Evolutionary conservation across 2,329 filamentous ascomycete species (phyloP), one percentile per base, ranked within the genome.

Genomic region (Colletotrichum gloeosporioides): DNA sequence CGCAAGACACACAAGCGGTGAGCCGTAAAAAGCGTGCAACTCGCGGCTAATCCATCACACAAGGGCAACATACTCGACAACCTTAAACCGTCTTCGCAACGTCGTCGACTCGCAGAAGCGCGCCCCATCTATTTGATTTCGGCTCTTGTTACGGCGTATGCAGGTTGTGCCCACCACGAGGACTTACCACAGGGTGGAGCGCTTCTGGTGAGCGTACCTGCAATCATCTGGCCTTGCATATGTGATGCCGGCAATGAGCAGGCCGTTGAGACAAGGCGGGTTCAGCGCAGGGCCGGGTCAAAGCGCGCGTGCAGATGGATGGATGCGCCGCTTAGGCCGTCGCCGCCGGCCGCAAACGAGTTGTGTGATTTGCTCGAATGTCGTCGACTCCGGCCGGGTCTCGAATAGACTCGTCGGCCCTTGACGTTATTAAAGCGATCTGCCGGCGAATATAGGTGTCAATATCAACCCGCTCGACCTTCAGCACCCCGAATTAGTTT

Each of bases 231-330:
- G 29, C 31, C 59, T 44, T 67, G 73, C 69, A 72, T 67, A 57
- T 62, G 63, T 63, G 63, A 68, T 68, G 73, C 73, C 63, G 73
- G 63, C 44, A 72, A 64, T 39, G 61, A 72, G 39, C 73, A 73
- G 69, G 73, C 69, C 55, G 63, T 68, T 73, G 73, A 73, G 73
- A 75, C 62, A 29, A 55, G 29, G 69, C 68, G 44, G 61, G 59
- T 32, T 62, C 59, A 22, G n/a, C 18, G 32, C 59, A 15, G 59
- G 59, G 44, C 44, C 59, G 18, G 59, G 62, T 75, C 73, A 75
- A 75, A 75, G 69, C 73, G 73, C 53, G 49, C 39, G 27, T 65
- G 61, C 44, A 10, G 31, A 57, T 39, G 32, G 22, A 34, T 39
- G 53, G 53, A 39, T 31, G 66, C 49, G 66, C 31, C 57, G 55